These are phyloP conservation scores for Toxicodendron radicans DNA, from an alignment of 345 rosid species.

Conservation along the genomic window DNA sequence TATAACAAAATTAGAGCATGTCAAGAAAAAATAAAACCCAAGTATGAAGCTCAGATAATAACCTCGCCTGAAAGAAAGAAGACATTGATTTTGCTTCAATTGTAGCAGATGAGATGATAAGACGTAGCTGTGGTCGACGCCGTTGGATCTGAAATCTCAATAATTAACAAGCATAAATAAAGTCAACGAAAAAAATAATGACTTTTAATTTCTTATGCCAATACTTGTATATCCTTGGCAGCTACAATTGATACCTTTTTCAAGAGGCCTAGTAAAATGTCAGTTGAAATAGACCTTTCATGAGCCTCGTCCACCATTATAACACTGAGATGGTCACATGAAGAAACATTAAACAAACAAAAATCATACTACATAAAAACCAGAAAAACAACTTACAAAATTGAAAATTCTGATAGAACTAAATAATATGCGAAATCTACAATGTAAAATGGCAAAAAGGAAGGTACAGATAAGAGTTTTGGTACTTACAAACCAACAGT, in stretches of 20 bases:
- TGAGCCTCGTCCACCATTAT: slow-evolving; percentile 99
- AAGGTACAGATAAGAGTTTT: not conserved
- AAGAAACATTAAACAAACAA: not conserved
- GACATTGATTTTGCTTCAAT: slow-evolving; percentile 90
- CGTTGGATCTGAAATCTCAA: slow-evolving; percentile 64
- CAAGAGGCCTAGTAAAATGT: slow-evolving; percentile 87
- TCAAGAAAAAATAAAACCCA: not conserved
- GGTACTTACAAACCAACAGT: not conserved
- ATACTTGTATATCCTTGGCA: slow-evolving; percentile 1
- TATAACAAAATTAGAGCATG: not conserved
- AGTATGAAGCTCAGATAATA: slow-evolving; percentile 21
- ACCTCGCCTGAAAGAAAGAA: slow-evolving; percentile 80
- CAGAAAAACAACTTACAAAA: not conserved
- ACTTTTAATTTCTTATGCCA: slow-evolving; percentile 11
- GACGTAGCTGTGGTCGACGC: slow-evolving; percentile 85
- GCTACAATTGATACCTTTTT: slow-evolving; percentile 60
- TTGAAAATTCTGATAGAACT: not conserved
- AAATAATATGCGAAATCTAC: not conserved
- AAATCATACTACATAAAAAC: not conserved
- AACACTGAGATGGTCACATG: slow-evolving; percentile 52
- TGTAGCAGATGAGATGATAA: slow-evolving; percentile 93
- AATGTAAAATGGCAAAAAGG: not conserved
- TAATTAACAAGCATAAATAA: slow-evolving; percentile 13
- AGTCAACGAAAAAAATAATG: not conserved
- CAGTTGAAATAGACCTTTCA: slow-evolving; percentile 95